Conservation (phyloP, 2,329 filamentous ascomycete species). For the Trichoderma lentiforme region DNA sequence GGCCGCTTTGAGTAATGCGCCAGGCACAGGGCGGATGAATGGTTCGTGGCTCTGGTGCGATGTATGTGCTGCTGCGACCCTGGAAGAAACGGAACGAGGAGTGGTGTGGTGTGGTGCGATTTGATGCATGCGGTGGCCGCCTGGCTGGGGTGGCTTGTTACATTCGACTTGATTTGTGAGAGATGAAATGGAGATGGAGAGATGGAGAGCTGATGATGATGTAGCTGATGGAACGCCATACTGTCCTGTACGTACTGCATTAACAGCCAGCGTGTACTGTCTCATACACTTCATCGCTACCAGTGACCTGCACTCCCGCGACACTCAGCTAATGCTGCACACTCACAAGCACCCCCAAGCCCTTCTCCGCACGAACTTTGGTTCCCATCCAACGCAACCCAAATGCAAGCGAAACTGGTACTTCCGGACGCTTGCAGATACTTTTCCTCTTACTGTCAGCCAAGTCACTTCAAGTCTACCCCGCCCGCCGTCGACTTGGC, state of each 20-base stretch:
- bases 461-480: not conserved
- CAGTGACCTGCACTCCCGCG: not conserved
- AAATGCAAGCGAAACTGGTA: not conserved
- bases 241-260: not conserved
- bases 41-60: not conserved
- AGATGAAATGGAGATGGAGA: not conserved
- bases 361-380: not conserved
- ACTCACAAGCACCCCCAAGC: not conserved
- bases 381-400: not conserved
- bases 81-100: not conserved
- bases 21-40: not conserved
- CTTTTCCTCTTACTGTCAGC: not conserved
- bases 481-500: constrained; percentile 3
- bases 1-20: not conserved
- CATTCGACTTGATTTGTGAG: not conserved
- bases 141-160: not conserved
- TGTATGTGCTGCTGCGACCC: not conserved
- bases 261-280: not conserved
- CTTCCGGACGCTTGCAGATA: not conserved
- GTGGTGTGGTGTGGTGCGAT: constrained; percentile 1
- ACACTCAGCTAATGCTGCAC: not conserved
- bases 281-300: not conserved
- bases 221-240: not conserved
- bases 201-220: not conserved
- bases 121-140: not conserved